These are phyloP conservation scores for Claviceps sorghi DNA, from an alignment of 2,329 filamentous ascomycete genomes.

Conservation along the genomic window DNA sequence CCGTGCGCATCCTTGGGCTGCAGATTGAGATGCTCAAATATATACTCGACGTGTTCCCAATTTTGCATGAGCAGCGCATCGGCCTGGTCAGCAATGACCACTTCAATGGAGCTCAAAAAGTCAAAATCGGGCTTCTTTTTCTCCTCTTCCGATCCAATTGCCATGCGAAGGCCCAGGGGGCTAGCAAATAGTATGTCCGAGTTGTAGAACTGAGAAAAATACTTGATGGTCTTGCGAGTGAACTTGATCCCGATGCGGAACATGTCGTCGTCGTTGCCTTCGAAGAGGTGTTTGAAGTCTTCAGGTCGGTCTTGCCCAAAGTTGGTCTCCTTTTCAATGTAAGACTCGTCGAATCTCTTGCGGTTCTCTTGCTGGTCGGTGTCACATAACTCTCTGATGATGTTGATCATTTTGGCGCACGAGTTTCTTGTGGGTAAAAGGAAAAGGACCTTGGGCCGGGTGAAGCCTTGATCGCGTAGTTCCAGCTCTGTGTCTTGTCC, in stretches of 20 bases:
- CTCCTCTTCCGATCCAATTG: slow-evolving; percentile 64
- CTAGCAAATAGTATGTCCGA: slow-evolving; percentile 91
- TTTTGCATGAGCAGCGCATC: slow-evolving; percentile 95
- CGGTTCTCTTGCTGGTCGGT: slow-evolving; percentile 92
- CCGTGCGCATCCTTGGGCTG: slow-evolving; percentile 82
- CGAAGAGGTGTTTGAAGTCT: slow-evolving; percentile 81
- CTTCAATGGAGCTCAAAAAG: slow-evolving; percentile 85
- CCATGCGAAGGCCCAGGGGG: slow-evolving; percentile 76
- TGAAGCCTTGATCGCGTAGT: slow-evolving; percentile 86
- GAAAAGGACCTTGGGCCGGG: slow-evolving; percentile 82
- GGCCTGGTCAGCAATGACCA: slow-evolving; percentile 80
- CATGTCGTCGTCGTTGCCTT: slow-evolving; percentile 93
- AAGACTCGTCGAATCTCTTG: slow-evolving; percentile 79
- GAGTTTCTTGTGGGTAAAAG: slow-evolving; percentile 79
- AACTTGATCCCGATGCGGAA: slow-evolving; percentile 95
- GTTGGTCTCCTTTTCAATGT: slow-evolving; percentile 48
- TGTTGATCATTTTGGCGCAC: slow-evolving; percentile 63
- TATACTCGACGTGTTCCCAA: slow-evolving; percentile 89
- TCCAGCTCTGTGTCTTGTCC: slow-evolving; percentile 52
- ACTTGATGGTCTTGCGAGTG: slow-evolving; percentile 88
- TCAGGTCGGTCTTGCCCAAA: slow-evolving; percentile 63
- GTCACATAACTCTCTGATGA: slow-evolving; percentile 59
- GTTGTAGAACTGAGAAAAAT: slow-evolving; percentile 88
- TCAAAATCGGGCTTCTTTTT: slow-evolving; percentile 58
- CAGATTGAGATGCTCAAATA: slow-evolving; percentile 81